Percentiles rank a stretch among this genome's conserved stretches.
Evolutionary conservation across 2,329 filamentous ascomycete genomes (phyloP).

Genomic region (Stromatinia cepivora): DNA sequence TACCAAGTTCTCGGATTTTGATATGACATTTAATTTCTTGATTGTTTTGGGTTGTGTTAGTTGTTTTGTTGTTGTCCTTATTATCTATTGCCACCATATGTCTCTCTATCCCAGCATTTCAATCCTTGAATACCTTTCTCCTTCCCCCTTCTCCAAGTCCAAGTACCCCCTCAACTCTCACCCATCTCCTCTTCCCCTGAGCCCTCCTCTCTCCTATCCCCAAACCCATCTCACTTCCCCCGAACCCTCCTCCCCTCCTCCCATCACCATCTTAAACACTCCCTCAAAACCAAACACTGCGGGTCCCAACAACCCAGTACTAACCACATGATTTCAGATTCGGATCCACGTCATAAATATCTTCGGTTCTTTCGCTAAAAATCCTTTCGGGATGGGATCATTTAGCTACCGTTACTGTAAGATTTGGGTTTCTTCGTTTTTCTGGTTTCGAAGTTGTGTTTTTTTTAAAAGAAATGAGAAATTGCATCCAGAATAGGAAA

Average conservation of each 20-base stretch:
- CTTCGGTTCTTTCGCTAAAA: conserved; percentile 40
- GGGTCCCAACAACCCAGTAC: conserved; percentile 46
- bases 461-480: neutral
- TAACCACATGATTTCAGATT: conserved; percentile 47
- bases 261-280: conserved; percentile 34
- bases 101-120: no score
- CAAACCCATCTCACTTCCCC: neutral
- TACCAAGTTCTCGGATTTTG: no score
- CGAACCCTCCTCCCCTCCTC: neutral
- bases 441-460: conserved; percentile 28
- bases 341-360: conserved; percentile 53
- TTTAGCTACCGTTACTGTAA: no score
- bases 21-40: no score
- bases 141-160: no score
- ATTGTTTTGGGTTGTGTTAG: no score
- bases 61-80: no score
- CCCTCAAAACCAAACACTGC: conserved; percentile 48
- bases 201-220: neutral
- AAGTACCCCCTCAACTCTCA: no score
- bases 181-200: neutral
- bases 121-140: no score
- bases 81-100: no score
- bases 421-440: conserved; percentile 7
- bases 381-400: no score
- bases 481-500: conserved; percentile 42